Conservation (phyloP, 345 rosid genomes). For the Gossypium rotundifolium region DNA sequence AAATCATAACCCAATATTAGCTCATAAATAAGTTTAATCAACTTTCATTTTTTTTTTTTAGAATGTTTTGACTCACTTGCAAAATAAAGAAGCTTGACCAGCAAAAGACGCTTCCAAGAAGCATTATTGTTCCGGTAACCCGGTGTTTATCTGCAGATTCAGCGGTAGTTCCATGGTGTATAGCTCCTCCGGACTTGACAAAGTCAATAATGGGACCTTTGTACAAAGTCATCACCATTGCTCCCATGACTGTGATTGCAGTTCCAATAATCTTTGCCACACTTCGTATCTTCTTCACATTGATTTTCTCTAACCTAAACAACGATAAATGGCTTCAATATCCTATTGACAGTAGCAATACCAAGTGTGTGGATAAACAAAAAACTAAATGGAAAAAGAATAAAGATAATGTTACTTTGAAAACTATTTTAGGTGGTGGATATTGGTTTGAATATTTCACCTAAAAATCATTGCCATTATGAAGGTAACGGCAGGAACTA, state of each 20-base stretch:
- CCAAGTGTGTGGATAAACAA: not conserved
- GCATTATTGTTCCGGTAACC: slow-evolving; percentile 64
- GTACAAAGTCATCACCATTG: slow-evolving; percentile 94
- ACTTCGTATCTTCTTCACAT: slow-evolving; percentile 53
- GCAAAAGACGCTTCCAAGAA: slow-evolving; percentile 48
- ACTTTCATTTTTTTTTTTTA: too few species aligned
- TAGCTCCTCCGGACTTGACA: slow-evolving; percentile 27
- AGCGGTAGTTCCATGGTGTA: slow-evolving; percentile 22
- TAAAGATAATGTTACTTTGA: too few species aligned
- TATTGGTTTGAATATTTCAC: not conserved
- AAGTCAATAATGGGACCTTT: slow-evolving; percentile 73
- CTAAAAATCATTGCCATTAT: not conserved
- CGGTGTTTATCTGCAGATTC: slow-evolving; percentile 46
- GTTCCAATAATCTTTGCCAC: slow-evolving; percentile 77
- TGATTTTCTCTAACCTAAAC: slow-evolving; percentile 61
- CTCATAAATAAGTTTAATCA: not conserved
- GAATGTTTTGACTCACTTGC: slow-evolving; percentile 34
- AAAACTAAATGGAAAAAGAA: too few species aligned
- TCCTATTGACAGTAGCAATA: not conserved
- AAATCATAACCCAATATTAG: not conserved
- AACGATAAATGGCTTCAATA: not conserved
- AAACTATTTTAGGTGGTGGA: too few species aligned
- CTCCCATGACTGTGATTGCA: slow-evolving; percentile 60
- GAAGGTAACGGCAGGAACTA: not conserved
- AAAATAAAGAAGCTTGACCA: slow-evolving; percentile 86